Conservation (phyloP, 495 filamentous ascomycete species). For the Stereocaulon alpinum region DNA sequence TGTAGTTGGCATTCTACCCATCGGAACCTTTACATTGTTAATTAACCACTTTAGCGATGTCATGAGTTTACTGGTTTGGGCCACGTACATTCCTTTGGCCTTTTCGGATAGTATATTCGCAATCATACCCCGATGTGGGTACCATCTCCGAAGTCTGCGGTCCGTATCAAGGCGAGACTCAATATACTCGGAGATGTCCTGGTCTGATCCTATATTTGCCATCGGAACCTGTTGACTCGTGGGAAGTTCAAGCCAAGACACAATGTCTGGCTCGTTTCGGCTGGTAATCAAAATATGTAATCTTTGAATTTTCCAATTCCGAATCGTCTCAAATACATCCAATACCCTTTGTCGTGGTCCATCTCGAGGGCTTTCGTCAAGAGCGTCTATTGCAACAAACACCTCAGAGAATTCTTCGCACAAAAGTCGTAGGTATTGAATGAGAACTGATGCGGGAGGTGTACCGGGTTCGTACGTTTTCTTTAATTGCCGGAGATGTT, state of each 20-base stretch:
- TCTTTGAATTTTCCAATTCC: slow-evolving; percentile 22
- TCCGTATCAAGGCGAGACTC: slow-evolving; percentile 25
- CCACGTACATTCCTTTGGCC: slow-evolving; percentile 30
- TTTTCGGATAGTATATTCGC: slow-evolving; percentile 19
- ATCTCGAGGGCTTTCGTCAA: slow-evolving; percentile 26
- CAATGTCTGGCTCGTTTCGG: slow-evolving; percentile 30
- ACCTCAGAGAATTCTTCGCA: slow-evolving; percentile 16
- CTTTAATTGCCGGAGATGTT: slow-evolving; percentile 20
- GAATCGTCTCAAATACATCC: slow-evolving; percentile 20
- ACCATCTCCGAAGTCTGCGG: slow-evolving; percentile 24
- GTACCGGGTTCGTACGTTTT: slow-evolving; percentile 3
- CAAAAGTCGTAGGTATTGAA: slow-evolving; percentile 14
- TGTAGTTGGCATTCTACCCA: slow-evolving; percentile 33
- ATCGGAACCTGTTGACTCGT: slow-evolving; percentile 19
- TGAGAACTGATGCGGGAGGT: slow-evolving; percentile 16
- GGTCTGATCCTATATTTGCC: slow-evolving; percentile 23
- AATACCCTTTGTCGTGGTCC: slow-evolving; percentile 17
- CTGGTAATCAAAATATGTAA: slow-evolving; percentile 34
- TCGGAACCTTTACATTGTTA: slow-evolving; percentile 27
- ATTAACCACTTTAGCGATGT: neutral
- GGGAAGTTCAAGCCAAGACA: slow-evolving; percentile 22
- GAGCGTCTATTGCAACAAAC: slow-evolving; percentile 27
- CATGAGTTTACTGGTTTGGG: no score
- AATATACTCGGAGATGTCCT: slow-evolving; percentile 28
- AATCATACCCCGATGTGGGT: slow-evolving; percentile 23